Percentiles rank a stretch among this genome's conserved stretches.
These are phyloP conservation scores for Sonneratia caseolaris DNA, from an alignment of 345 rosid genomes.

Conservation along the genomic window DNA sequence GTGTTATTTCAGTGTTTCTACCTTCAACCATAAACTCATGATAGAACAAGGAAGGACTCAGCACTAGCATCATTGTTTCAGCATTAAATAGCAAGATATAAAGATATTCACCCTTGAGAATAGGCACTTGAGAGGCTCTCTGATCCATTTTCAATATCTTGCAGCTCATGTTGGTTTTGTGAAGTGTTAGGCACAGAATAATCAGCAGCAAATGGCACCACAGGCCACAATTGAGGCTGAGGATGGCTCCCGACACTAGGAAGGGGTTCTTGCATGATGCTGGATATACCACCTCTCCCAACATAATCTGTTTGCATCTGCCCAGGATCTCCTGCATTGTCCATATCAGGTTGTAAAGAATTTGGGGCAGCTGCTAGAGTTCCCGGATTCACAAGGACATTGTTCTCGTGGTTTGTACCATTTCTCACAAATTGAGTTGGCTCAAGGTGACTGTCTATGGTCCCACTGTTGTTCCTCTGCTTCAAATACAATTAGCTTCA, in stretches of 20 bases:
- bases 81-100: neutral
- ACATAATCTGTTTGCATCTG: conserved; percentile 25
- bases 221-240: conserved; percentile 37
- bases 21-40: neutral
- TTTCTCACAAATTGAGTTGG: conserved; percentile 35
- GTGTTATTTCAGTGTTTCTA: no score
- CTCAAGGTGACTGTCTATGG: conserved; percentile 33
- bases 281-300: conserved; percentile 19
- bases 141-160: conserved; percentile 21
- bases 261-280: conserved; percentile 22
- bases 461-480: conserved; percentile 39
- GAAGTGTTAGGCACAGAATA: conserved; percentile 19
- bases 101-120: conserved; percentile 55
- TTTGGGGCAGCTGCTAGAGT: conserved; percentile 27
- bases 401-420: conserved; percentile 35
- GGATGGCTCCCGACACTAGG: conserved; percentile 37
- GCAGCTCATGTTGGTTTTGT: conserved; percentile 23
- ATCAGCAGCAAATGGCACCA: conserved; percentile 21
- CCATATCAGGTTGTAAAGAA: conserved; percentile 34
- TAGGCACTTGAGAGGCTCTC: conserved; percentile 35
- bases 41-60: neutral
- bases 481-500: conserved; percentile 9
- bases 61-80: neutral
- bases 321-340: conserved; percentile 21
- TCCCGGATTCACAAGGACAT: conserved; percentile 18